phyloP scores from a whole-genome alignment of 306 rosid species.

The Begonia peltatifolia region DNA sequence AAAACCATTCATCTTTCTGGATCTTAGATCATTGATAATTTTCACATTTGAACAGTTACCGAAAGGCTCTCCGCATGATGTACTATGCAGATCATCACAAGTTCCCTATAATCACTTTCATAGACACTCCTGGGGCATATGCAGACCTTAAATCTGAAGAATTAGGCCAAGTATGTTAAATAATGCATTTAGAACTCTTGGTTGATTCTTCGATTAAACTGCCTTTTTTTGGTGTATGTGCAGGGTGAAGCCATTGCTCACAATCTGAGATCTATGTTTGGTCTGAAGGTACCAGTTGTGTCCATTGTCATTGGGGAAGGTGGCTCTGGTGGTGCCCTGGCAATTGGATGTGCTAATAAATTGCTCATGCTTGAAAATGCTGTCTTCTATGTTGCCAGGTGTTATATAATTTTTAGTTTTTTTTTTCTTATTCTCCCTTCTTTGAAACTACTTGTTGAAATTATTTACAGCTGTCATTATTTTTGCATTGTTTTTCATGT shows the following conservation, averaged over 20 bases:
- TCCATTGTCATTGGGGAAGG: conserved; percentile 98
- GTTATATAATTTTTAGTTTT: conserved; percentile 6
- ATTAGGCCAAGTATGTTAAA: conserved; percentile 61
- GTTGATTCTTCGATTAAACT: conserved; percentile 10
- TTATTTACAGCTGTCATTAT: background rate
- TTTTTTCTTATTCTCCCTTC: too few species aligned
- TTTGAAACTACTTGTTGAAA: too few species aligned
- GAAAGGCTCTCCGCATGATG: conserved; percentile 93
- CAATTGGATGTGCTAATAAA: conserved; percentile 93
- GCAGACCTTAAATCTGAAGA: conserved; percentile 94
- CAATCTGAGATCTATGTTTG: conserved; percentile 84
- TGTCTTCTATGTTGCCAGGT: conserved; percentile 99
- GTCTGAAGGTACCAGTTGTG: conserved; percentile 78
- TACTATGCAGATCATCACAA: conserved; percentile 83
- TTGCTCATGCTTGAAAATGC: conserved; percentile 95
- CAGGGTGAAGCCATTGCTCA: conserved; percentile 99
- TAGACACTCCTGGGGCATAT: conserved; percentile 94
- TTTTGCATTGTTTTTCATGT: background rate
- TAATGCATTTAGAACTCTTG: conserved; percentile 5
- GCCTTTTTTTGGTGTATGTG: conserved; percentile 16
- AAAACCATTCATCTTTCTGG: too few species aligned
- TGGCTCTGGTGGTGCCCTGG: conserved; percentile 99
- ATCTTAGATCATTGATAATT: conserved; percentile 6
- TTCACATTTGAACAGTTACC: conserved; percentile 45
- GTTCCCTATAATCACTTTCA: conserved; percentile 77